Conservation (phyloP, 768 basidiomycete species). For the Zangia roseola region DNA sequence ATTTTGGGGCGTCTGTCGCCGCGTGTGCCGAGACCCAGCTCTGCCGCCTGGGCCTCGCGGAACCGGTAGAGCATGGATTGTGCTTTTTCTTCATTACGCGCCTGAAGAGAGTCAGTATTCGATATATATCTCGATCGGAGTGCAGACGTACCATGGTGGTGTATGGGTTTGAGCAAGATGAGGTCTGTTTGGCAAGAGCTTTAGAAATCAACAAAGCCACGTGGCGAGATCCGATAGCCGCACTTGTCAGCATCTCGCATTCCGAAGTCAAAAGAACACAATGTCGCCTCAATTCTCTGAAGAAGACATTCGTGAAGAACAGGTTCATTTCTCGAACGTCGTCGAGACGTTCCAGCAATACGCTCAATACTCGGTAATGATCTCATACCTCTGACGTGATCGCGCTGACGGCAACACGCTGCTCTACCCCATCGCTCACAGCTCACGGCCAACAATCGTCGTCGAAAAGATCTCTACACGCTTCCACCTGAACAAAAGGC, state of each 20-base stretch:
- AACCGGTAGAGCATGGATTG: slow-evolving; percentile 95
- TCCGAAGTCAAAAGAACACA: too few relatives aligned
- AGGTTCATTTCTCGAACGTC: slow-evolving; percentile 72
- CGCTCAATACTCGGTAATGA: slow-evolving; percentile 56
- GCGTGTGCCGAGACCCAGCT: slow-evolving; percentile 87
- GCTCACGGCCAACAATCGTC: slow-evolving; percentile 59
- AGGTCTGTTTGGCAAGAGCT: slow-evolving; percentile 24
- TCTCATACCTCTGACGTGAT: not conserved
- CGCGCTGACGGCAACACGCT: too few relatives aligned
- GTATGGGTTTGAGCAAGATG: too few relatives aligned
- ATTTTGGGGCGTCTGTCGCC: slow-evolving; percentile 86
- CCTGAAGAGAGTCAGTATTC: slow-evolving; percentile 44
- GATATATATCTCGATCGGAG: too few relatives aligned
- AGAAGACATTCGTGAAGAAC: slow-evolving; percentile 52
- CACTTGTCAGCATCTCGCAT: not conserved
- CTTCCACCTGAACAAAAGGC: slow-evolving; percentile 69
- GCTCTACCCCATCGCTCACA: slow-evolving; percentile 28
- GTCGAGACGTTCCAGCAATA: slow-evolving; percentile 75
- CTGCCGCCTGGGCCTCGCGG: slow-evolving; percentile 93
- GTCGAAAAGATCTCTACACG: slow-evolving; percentile 75
- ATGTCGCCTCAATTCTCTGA: slow-evolving; percentile 31
- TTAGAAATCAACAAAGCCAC: slow-evolving; percentile 28
- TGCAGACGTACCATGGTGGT: slow-evolving; percentile 15
- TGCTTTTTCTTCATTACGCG: slow-evolving; percentile 97
- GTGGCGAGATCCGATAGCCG: slow-evolving; percentile 8